A percentile compares a stretch with the other conserved stretches of the same genome.
phyloP scores from a whole-genome alignment of 805 yeast genomes.

The Barnettozyma populi region DNA sequence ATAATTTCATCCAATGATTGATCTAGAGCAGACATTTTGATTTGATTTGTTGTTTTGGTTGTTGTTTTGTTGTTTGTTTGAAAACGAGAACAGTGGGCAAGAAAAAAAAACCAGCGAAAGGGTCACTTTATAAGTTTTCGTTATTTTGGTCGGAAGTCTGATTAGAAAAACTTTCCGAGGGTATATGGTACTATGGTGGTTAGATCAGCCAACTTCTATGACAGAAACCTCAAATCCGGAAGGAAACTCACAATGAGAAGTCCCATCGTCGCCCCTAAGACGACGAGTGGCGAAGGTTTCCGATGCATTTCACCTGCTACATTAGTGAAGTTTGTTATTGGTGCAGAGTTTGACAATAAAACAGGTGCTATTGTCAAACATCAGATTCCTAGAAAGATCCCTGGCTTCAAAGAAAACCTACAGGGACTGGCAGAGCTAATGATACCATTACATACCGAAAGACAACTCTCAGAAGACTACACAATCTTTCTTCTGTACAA shows the following conservation, averaged over 20 bases:
- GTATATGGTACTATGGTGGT: not conserved
- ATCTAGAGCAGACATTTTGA: constrained; percentile 79
- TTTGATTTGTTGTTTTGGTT: constrained; percentile 12
- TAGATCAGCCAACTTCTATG: not conserved
- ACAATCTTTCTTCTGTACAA: constrained; percentile 50
- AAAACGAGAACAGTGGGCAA: not conserved
- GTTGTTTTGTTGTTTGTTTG: not conserved
- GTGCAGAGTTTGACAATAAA: constrained; percentile 77
- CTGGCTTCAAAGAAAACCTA: constrained; percentile 32
- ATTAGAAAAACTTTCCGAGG: not conserved
- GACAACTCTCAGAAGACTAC: constrained; percentile 48
- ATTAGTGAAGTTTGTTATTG: constrained; percentile 51
- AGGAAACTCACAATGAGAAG: not conserved
- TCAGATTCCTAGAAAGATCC: constrained; percentile 47
- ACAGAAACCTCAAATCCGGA: not conserved
- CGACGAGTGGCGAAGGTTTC: constrained; percentile 3
- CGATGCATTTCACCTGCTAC: constrained; percentile 8
- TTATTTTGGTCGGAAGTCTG: not conserved
- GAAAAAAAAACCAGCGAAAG: constrained; percentile 2
- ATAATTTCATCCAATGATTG: constrained; percentile 94
- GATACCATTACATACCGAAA: constrained; percentile 58
- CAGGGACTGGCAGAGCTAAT: constrained; percentile 46
- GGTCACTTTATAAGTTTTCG: constrained; percentile 1
- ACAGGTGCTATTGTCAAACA: constrained; percentile 62
- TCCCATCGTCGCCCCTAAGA: not conserved